Base-by-base conservation (phyloP, 2,329 filamentous ascomycete genomes). In the Venturia pyrina region DNA sequence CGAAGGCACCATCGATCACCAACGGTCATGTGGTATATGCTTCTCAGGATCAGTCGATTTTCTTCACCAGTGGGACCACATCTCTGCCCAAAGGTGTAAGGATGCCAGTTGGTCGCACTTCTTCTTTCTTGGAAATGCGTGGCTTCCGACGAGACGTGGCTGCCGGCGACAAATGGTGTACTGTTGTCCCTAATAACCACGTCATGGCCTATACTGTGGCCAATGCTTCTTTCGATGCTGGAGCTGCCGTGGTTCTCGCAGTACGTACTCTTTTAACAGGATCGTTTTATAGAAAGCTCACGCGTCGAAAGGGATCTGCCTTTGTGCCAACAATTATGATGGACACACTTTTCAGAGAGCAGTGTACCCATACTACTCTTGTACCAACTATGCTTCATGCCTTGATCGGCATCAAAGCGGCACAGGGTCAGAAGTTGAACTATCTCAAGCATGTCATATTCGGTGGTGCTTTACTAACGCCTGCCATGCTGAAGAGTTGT, bases 401-500 rank as follows among this genome's bases (percentile, higher is more conserved):
- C 1, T 71, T 77, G 10, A 66, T 72, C 17, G 70, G 72, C 24
- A 72, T 74, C 66, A 71, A 72, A 6, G 68, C 71, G 17, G 72
- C 75, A 50, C 65, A 67, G 6, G 69, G 69, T 32, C 70, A 69
- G 40, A 71, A 73, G 56, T 66, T 73, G 19, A 70, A 69, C 56
- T 71, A 71, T 43, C 70, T 76, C 10, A 69, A 73, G 40, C 71
- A 70, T 67, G 69, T 77, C 37, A 70, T 73, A 46, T 69, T 76
- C 40, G 72, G 72, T 40, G 74, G 72, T 62, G 71, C 72, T 8
- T 78, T 78, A 48, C 78, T 79, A 2, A 76, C 76, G 0, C 66
- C 68, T 5, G 71, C 74, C 11, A 75, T 78, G 37, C 72, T 78
- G 6, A 66, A 67, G 1, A 70, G 75, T 0, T 78, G 76, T 43